Evolutionary conservation across 106 monocot genomes (phyloP).

Genomic region (Dendrobium nobile): DNA sequence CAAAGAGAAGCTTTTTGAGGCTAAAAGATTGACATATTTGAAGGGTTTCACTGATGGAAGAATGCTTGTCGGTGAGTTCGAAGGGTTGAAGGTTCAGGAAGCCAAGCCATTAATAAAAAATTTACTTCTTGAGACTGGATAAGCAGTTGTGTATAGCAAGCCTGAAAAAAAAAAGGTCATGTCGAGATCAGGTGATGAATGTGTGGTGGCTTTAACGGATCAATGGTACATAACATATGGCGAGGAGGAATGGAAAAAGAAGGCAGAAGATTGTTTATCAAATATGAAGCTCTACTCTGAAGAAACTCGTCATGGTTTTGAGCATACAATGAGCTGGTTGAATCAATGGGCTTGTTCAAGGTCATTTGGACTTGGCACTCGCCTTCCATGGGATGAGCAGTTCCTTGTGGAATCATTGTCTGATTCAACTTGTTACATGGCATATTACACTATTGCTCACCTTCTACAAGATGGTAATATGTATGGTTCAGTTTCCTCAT

Average conservation of each 20-base stretch:
- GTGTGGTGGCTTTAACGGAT: conserved; percentile 87
- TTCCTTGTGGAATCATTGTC: conserved; percentile 93
- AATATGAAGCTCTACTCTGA: conserved; percentile 65
- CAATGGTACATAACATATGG: conserved; percentile 97
- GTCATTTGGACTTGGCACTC: conserved; percentile 93
- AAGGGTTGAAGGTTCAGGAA: conserved; percentile 74
- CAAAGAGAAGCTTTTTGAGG: conserved; percentile 86
- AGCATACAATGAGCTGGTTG: conserved; percentile 84
- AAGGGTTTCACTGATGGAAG: conserved; percentile 93
- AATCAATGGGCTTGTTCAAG: conserved; percentile 99
- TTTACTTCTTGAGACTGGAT: conserved; percentile 46
- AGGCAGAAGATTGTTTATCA: conserved; percentile 57
- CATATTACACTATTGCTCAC: conserved; percentile 83
- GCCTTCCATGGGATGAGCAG: conserved; percentile 86
- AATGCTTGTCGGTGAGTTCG: conserved; percentile 83
- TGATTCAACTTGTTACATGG: conserved; percentile 96
- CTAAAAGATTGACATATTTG: conserved; percentile 80
- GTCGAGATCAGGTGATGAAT: conserved; percentile 91
- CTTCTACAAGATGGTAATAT: conserved; percentile 72
- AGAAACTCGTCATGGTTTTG: conserved; percentile 74
- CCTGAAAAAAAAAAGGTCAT: conserved; percentile 86
- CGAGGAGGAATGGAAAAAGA: conserved; percentile 70
- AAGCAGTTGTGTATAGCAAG: conserved; percentile 81
- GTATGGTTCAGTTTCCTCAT: conserved; percentile 55
- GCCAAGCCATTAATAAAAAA: conserved; percentile 70